Evolutionary conservation across 495 filamentous ascomycete genomes (phyloP), one percentile per base, ranked within the genome.

Genomic region (Penicillium herquei): DNA sequence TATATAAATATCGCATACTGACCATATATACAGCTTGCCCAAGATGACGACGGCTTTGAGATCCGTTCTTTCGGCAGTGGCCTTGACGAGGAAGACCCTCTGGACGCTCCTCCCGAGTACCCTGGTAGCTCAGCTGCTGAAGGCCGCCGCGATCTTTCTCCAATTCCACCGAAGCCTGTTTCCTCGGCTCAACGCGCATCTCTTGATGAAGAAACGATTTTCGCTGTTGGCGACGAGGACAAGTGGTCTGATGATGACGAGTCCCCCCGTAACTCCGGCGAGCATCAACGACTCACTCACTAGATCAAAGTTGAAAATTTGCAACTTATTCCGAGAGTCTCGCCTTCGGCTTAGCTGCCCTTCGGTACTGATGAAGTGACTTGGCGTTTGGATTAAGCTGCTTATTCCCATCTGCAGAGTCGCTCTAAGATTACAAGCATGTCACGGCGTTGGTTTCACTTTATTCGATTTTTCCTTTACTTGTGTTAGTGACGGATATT

Each of bases 11-110:
- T n/a, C 16, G 6, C 8, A 39, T 68, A 34, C 71, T 79, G 31
- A 78, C 62, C 32, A 39, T 34, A 26, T 8, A 48, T 59, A 34
- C 49, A 88, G 85, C 85, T 99, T 65, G 94, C 95, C 7, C 94
- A 97, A 82, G 92, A 99, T 70, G 94, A 99, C 62, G 95, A 98
- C 65, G 94, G 91, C 10, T 98, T 99, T 63, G 95, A 99, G 69
- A 96, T 99, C 61, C 88, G 89, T 49, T 92, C 91, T 37, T 88
- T 99, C 46, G 91, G 90, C 30, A 89, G 91, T 67, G 86, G 82
- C 0, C 81, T 92, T 42, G 93, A 97, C 59, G 83, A 88, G 57
- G 83, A 83, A 61, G 77, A 80, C 41, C 73, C 67, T 13, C 70
- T 75, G 55, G 74, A 74, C 48, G 75, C 65, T 14, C 69, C 70